Evolutionary conservation across 495 filamentous ascomycete species (phyloP).

Genomic region (Cercophora sp.): DNA sequence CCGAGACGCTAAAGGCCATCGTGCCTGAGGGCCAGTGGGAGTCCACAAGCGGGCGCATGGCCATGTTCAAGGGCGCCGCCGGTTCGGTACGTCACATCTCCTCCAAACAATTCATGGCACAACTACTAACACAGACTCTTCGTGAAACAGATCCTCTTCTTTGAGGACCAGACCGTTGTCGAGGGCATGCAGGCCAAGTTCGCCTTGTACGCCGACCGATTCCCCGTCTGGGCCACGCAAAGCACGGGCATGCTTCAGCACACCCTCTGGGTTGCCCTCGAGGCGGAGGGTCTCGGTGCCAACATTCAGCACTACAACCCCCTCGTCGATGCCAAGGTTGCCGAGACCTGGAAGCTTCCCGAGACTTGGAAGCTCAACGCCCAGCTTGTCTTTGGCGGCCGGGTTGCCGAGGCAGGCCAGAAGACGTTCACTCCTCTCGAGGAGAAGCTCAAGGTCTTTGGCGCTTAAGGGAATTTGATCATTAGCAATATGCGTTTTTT

Average conservation of each 20-base stretch:
- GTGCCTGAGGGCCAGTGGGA: conserved; percentile 53
- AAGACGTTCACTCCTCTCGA: conserved; percentile 55
- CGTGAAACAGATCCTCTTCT: conserved; percentile 59
- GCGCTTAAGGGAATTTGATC: conserved; percentile 27
- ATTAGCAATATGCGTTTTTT: neutral
- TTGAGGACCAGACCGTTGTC: conserved; percentile 54
- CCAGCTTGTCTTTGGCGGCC: conserved; percentile 61
- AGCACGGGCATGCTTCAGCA: conserved; percentile 64
- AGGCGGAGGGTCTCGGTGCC: conserved; percentile 65
- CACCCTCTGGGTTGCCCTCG: conserved; percentile 61
- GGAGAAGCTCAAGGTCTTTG: conserved; percentile 49
- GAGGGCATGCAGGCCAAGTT: conserved; percentile 49
- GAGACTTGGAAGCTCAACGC: conserved; percentile 56
- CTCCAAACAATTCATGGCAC: neutral
- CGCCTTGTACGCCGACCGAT: conserved; percentile 53
- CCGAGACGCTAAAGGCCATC: conserved; percentile 50
- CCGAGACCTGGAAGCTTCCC: conserved; percentile 55
- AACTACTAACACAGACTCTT: neutral
- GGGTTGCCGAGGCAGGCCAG: conserved; percentile 42
- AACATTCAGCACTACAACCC: conserved; percentile 78
- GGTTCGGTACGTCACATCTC: conserved; percentile 47
- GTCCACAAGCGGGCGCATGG: conserved; percentile 44
- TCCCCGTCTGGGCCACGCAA: conserved; percentile 60
- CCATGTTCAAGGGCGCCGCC: conserved; percentile 52
- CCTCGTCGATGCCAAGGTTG: conserved; percentile 55